Evolutionary conservation across 2,329 filamentous ascomycete species (phyloP), one percentile per base, ranked within the genome.

Genomic region (Phaeosphaeria sp.): DNA sequence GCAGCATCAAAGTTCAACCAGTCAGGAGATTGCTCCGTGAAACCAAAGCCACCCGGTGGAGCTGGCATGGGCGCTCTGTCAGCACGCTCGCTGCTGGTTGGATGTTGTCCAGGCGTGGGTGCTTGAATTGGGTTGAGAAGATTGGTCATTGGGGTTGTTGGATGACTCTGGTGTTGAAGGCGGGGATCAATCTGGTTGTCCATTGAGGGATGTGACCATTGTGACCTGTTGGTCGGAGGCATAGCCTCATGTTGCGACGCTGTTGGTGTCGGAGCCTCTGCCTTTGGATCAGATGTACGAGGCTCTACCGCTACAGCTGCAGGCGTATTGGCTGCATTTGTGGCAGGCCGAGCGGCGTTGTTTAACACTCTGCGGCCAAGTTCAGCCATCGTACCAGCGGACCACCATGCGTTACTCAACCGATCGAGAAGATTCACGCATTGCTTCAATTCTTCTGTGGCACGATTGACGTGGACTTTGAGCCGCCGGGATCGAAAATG

Each of bases 401-500:
- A 77, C 69, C 78, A 79, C 79, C 80, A 83, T 10, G 76, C 75
- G 9, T 75, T 76, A 1, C 79, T 75, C 2, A 83, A 67, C 2
- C 73, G 75, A 44, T 81, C 77, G n/a, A 83, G 74, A 1, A 81
- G 71, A 11, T 68, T 65, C 22, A 80, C 80, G 60, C 80, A 81
- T 50, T 74, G 74, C 46, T 79, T 77, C 33, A 83, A 71, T 46
- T 82, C 80, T 48, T 77, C 72, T 10, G 79, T 80, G 1, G 80
- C 81, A 22, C 80, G 77, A 57, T 79, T 79, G 67, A 80, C 78
- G 62, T 81, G 79, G 22, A 80, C 78, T 27, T 76, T 80, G 10
- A 84, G 72, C 50, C 79, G 82, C 55, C 82, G 81, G 50, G 82
- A 81, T 22, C 85, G 83, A 46, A 85, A 80, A 55, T 85, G 82